Evolutionary conservation across 2,329 filamentous ascomycete species (phyloP), one percentile per base, ranked within the genome.

Genomic region (Metarhizium humberi): DNA sequence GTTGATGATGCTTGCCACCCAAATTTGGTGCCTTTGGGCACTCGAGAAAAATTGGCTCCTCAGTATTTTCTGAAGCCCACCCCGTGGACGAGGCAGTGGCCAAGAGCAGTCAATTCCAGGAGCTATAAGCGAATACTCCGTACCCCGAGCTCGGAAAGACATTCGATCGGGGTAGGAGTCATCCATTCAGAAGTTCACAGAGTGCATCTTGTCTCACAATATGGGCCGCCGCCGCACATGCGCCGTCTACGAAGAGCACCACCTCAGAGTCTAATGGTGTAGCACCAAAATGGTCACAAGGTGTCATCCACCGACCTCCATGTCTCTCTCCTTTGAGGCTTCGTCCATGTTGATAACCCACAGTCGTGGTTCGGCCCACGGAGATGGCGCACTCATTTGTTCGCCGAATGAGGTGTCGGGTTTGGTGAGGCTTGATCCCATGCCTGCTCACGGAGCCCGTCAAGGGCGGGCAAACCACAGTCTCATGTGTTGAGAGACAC

Each of bases 271-370:
- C 25, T 20, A 29, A 13, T 54, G 46, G 52, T 54, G 46, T 45
- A 49, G 46, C 11, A 42, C 45, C 38, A 50, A 49, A 18, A 32
- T 54, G 52, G 36, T 50, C 52, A 54, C 52, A 54, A 42, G 52
- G 52, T 43, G 45, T 3, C 52, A 54, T 43, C 14, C 18, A 29
- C 46, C 43, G 14, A 32, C 46, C 46, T 20, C 46, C 14, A 50
- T 20, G 25, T 48, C 40, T 43, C 40, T 16, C 40, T 20, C 16
- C n/a, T n/a, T n/a, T n/a, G 13, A 14, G 18, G 25, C 25, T 25
- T 25, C 25, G 25, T 25, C 25, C 25, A 7, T 47, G 14, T 20
- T 32, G 29, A 25, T 20, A 20, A 32, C 30, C 51, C 40, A 34
- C 51, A 29, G 40, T 6, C 20, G 11, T 53, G 51, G 51, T 48